phyloP scores from a whole-genome alignment of 2,329 filamentous ascomycete genomes.

The Elsinoe arachidis region DNA sequence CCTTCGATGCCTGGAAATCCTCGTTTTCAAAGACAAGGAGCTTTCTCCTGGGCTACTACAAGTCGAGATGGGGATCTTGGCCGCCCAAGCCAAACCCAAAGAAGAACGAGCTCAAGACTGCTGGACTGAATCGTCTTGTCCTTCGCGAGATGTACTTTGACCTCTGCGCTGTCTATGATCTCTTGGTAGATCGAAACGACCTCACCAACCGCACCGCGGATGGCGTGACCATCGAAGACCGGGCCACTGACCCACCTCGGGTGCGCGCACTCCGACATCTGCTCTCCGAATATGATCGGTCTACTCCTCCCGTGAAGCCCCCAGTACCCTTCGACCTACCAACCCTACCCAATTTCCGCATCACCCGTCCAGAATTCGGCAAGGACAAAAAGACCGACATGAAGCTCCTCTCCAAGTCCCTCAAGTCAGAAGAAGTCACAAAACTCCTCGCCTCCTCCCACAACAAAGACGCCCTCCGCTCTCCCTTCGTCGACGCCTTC shows the following conservation, averaged over 20 bases:
- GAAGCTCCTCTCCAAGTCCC: constrained; percentile 59
- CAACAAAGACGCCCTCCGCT: constrained; percentile 61
- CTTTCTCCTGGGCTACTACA: constrained; percentile 64
- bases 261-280: constrained; percentile 67
- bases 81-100: constrained; percentile 85
- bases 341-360: constrained; percentile 60
- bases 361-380: constrained; percentile 56
- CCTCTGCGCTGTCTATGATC: constrained; percentile 77
- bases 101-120: constrained; percentile 82
- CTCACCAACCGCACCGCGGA: constrained; percentile 73
- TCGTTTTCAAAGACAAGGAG: constrained; percentile 67
- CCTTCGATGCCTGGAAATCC: constrained; percentile 75
- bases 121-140: constrained; percentile 76
- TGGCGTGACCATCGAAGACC: constrained; percentile 48
- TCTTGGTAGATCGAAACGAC: constrained; percentile 70
- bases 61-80: constrained; percentile 63
- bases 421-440: constrained; percentile 71
- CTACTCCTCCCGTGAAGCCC: constrained; percentile 79
- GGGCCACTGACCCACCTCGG: constrained; percentile 48
- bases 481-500: constrained; percentile 61
- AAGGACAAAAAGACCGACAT: constrained; percentile 65
- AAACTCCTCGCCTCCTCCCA: constrained; percentile 72
- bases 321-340: constrained; percentile 87
- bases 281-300: constrained; percentile 80
- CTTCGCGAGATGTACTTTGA: constrained; percentile 77